Percentiles rank a stretch among this genome's conserved stretches.
Conservation (phyloP, 2,329 filamentous ascomycete genomes). For the Talaromyces sp. region DNA sequence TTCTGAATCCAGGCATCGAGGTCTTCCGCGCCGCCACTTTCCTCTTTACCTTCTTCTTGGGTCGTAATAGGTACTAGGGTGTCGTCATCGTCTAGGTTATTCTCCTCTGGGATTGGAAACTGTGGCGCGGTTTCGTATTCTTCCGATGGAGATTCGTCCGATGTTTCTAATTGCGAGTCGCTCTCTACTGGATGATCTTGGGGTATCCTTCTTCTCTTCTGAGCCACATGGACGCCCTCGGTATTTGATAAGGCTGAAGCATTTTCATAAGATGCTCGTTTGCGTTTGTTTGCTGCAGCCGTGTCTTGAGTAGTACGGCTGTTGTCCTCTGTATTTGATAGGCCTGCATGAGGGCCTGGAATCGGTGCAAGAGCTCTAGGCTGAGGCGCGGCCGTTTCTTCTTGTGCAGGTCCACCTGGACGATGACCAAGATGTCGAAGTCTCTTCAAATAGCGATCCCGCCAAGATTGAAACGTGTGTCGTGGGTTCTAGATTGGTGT, state of each 20-base stretch:
- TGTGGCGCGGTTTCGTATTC: conserved; percentile 24
- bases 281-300: conserved; percentile 8
- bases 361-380: not conserved
- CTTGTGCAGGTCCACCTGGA: conserved; percentile 28
- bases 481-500: conserved; percentile 33
- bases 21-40: conserved; percentile 10
- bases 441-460: conserved; percentile 45
- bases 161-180: not conserved
- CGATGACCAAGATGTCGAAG: conserved; percentile 33
- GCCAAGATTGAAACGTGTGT: conserved; percentile 50
- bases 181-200: not conserved
- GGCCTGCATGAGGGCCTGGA: not conserved
- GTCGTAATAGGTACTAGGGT: conserved; percentile 19
- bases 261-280: conserved; percentile 9
- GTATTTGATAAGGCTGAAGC: not conserved
- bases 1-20: conserved; percentile 38
- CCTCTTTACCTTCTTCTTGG: not conserved
- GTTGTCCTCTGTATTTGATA: not conserved
- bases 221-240: conserved; percentile 1
- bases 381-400: not conserved
- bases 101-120: conserved; percentile 7
- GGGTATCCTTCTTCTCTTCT: conserved; percentile 13
- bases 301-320: not conserved
- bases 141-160: conserved; percentile 13
- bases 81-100: conserved; percentile 3